Base-by-base conservation (phyloP, 2,329 filamentous ascomycete species). In the Trichoderma semiorbis region DNA sequence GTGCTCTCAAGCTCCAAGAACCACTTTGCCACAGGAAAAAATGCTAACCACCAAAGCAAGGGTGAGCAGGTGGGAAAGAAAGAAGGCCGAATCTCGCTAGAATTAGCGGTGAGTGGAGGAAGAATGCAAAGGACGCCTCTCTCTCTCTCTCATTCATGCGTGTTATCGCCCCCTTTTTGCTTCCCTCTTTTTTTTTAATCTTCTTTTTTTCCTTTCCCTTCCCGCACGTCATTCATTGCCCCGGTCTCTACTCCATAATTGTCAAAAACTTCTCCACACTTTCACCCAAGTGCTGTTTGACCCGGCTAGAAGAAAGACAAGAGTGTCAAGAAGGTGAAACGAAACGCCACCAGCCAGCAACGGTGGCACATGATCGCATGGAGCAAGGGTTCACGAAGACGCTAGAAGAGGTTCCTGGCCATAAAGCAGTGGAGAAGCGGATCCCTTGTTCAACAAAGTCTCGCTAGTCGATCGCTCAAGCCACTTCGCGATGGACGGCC, bases 401-500 rank as follows among this genome's bases (percentile, higher is more conserved):
- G 50, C 69, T 70, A 70, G 61, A 70, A 70, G 12, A 47, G 60
- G 69, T 70, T 57, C 61, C 69, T 70, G 60, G 34, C 34, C 69
- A 57, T 36, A 36, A 34, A 55, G n/a, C 30, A n/a, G 68, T 70
- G 68, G 68, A 63, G 68, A 70, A 61, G 66, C 55, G 66, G 66
- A 68, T 16, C 66, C 66, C 43, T 58, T 50, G 60, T 65, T 65
- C 69, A 47, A 47, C 69, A 64, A 58, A 53, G 32, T 58, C 47
- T 65, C 60, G 60, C 43, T 50, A 50, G 43, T 50, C 43, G 43
- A 64, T 64, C 60, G 47, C 30, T 50, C 53, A 65, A 70, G 50
- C 66, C 66, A 69, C 66, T 61, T 68, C 28, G 69, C 53, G 62
- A 65, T 57, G 43, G 53, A 71, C 69, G 69, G 69, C 69, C 69